Evolutionary conservation across 2,329 filamentous ascomycete species (phyloP), one percentile per base, ranked within the genome.

Genomic region (Colletotrichum tabaci): DNA sequence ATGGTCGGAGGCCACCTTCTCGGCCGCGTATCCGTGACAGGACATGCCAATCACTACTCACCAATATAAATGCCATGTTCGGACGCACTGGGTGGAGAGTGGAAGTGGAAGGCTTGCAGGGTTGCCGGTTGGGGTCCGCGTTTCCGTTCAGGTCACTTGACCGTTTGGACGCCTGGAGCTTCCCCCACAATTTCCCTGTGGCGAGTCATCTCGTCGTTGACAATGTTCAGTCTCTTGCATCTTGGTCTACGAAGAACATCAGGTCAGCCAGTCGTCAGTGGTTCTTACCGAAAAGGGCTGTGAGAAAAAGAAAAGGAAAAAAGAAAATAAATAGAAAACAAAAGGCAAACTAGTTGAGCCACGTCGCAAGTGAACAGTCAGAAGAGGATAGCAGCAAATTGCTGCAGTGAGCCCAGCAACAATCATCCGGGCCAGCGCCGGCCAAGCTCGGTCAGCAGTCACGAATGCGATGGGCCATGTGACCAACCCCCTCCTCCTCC

Each of bases 101-200:
- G 47, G 9, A 40, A 21, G 23, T 13, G 26, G 26, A 26, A 26
- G 26, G 26, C 26, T 6, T 53, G 18, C 35, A 46, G 21, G 38
- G n/a, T 49, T 46, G 61, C 26, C 26, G 26, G 26, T 26, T 26
- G 26, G 49, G 47, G 38, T 30, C 61, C 23, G 49, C 44, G 61
- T 63, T 63, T 63, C 61, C 61, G 35, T 63, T 63, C 61, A 23
- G 49, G 47, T 63, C 61, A 63, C 38, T 63, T 63, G 61, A 61
- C 58, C 46, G 46, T 42, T 50, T 40, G 13, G 3, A 35, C 44
- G 26, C 21, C 16, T 5, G 18, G 40, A 18, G 8, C 21, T 18
- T 35, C 49, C 61, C 38, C 61, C 61, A 42, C 23, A 40, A 16
- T 26, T 53, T 15, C 21, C 6, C 13, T 38, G 10, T 53, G 9